These are phyloP conservation scores for Kappamyces sp. DNA, from an alignment of 192 early-diverging fungal genomes.

Conservation along the genomic window DNA sequence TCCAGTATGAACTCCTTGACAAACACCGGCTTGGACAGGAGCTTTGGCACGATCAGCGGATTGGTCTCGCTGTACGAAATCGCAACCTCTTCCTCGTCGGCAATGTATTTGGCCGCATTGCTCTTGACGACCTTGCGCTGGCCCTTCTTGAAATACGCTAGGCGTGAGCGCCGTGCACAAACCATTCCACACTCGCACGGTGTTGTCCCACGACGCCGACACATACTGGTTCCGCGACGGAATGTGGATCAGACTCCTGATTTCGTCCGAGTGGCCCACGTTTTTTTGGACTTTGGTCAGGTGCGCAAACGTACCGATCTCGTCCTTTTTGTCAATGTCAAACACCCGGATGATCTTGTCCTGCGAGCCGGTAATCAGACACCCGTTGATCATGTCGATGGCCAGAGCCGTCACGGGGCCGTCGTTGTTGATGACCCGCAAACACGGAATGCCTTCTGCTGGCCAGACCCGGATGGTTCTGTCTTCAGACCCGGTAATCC, in stretches of 20 bases:
- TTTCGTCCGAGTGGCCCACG: slow-evolving; percentile 51
- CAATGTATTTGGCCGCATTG: slow-evolving; percentile 3
- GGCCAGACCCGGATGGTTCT: slow-evolving; percentile 53
- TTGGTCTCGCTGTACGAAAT: slow-evolving; percentile 33
- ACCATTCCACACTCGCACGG: slow-evolving; percentile 54
- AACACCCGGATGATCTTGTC: slow-evolving; percentile 52
- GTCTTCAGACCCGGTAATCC: slow-evolving; percentile 60
- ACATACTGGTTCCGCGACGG: slow-evolving; percentile 52
- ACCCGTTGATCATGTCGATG: slow-evolving; percentile 45
- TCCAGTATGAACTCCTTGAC: slow-evolving; percentile 18
- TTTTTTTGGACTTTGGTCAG: slow-evolving; percentile 42
- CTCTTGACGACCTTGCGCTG: slow-evolving; percentile 16
- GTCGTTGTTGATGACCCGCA: slow-evolving; percentile 54
- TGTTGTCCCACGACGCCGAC: slow-evolving; percentile 53
- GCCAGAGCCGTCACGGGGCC: slow-evolving; percentile 48
- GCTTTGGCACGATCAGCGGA: slow-evolving; percentile 34
- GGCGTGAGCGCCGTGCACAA: slow-evolving; percentile 6
- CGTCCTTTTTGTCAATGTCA: slow-evolving; percentile 49
- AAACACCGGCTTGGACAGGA: slow-evolving; percentile 25
- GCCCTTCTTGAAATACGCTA: slow-evolving; percentile 47
- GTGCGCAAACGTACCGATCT: slow-evolving; percentile 15
- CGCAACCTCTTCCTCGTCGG: slow-evolving; percentile 9
- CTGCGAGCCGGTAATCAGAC: slow-evolving; percentile 47
- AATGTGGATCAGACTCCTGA: slow-evolving; percentile 47
- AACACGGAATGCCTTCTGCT: slow-evolving; percentile 44